Evolutionary conservation across 805 yeast species (phyloP).

Genomic region (Kodamaea kaohsiungensis): DNA sequence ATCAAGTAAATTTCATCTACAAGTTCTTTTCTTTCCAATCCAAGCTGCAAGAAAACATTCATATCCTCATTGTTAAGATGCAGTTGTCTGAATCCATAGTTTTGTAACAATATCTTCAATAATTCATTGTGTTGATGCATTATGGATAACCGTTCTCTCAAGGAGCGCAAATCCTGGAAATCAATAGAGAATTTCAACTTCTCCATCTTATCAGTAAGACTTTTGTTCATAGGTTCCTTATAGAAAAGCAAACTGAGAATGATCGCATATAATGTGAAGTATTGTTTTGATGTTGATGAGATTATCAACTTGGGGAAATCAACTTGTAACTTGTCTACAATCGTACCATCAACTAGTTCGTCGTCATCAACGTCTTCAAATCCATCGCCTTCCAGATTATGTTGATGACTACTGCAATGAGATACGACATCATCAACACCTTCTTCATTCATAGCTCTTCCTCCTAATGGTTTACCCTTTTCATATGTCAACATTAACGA

Average conservation of each 20-base stretch:
- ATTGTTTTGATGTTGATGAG: constrained; percentile 73
- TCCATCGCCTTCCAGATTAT: not conserved
- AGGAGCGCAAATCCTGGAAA: constrained; percentile 55
- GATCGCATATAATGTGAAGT: constrained; percentile 63
- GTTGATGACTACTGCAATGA: not conserved
- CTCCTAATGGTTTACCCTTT: constrained; percentile 31
- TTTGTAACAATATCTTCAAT: constrained; percentile 43
- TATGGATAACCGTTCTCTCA: constrained; percentile 46
- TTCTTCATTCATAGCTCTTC: constrained; percentile 9
- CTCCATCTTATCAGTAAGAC: constrained; percentile 58
- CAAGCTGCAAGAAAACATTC: constrained; percentile 43
- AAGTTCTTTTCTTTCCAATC: constrained; percentile 33
- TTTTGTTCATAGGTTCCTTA: constrained; percentile 67
- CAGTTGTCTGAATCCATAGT: constrained; percentile 50
- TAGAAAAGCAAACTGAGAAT: constrained; percentile 66
- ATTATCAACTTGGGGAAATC: constrained; percentile 72
- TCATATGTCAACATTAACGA: constrained; percentile 64
- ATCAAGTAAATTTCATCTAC: constrained; percentile 35
- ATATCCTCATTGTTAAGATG: constrained; percentile 51
- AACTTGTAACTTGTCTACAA: constrained; percentile 44
- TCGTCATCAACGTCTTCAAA: constrained; percentile 9
- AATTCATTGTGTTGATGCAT: constrained; percentile 51
- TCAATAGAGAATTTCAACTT: constrained; percentile 71
- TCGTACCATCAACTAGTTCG: not conserved
- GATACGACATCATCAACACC: constrained; percentile 6